Percentiles rank a stretch among this genome's conserved stretches.
Conservation (phyloP, 2,329 filamentous ascomycete genomes). For the Ophiostoma ulmi region DNA sequence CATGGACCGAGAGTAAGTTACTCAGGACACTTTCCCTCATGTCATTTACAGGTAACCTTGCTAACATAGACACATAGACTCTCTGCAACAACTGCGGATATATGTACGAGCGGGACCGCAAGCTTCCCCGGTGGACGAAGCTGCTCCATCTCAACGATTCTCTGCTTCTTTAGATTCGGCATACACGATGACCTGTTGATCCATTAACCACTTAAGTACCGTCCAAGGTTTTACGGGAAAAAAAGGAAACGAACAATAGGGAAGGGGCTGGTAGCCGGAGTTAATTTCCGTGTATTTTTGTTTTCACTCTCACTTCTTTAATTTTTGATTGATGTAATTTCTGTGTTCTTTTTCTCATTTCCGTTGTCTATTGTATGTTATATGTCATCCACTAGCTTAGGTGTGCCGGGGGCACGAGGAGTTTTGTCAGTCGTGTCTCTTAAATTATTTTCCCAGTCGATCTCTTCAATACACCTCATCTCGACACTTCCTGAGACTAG, state of each 20-base stretch:
- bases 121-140: slow-evolving; percentile 71
- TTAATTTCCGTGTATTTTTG: not conserved
- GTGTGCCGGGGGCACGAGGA: too few species aligned
- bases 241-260: not conserved
- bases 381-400: too few species aligned
- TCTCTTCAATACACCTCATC: too few species aligned
- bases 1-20: slow-evolving; percentile 69
- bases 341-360: not conserved
- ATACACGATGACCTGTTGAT: not conserved
- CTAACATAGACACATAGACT: slow-evolving; percentile 47
- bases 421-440: too few species aligned
- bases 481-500: too few species aligned
- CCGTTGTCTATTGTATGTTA: not conserved
- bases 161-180: slow-evolving; percentile 21
- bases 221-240: not conserved
- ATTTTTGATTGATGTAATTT: not conserved
- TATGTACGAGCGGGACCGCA: slow-evolving; percentile 79
- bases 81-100: slow-evolving; percentile 92
- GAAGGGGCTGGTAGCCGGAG: slow-evolving; percentile 5
- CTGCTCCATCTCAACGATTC: slow-evolving; percentile 53
- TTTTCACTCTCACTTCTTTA: not conserved
- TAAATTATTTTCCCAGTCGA: too few species aligned
- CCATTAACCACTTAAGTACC: not conserved
- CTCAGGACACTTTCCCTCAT: not conserved
- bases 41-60: not conserved